Base-by-base conservation (phyloP, 169 alveolate species). In the Neospora caninum region DNA sequence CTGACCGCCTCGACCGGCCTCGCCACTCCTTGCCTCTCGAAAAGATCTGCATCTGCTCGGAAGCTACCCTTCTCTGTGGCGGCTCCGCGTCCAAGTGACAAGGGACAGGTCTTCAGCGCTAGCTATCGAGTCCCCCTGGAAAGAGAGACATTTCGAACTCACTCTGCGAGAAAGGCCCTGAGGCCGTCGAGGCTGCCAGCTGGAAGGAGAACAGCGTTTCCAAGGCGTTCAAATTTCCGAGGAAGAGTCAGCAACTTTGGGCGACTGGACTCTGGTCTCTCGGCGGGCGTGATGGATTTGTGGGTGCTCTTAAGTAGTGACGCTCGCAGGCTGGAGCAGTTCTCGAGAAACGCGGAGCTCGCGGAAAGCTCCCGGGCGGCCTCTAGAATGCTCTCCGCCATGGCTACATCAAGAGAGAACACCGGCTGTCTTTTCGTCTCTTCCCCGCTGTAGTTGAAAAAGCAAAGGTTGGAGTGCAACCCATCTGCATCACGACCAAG, bases 161-260 rank as follows among this genome's bases (percentile, higher is more conserved):
- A 78, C 87, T 39, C 45, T 31, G 42, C 87, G 31, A 39, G 45
- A 34, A 38, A 78, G 45, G 87, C 87, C 20, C 87, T 78, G 78
- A 45, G 38, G 27, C 49, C 92, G 31, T 87, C 49, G 34, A 45
- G 80, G 9, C 73, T 58, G 49, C 92, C 92, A 22, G 73, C 31
- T 25, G 80, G 86, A 20, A 54, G 69, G n/a, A 88, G 69, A 22
- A 67, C 34, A 20, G 64, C 86, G 70, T 41, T 83, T 41, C 93
- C 93, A 10, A 54, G 41, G 0, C 93, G 34, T 67, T 88, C 93
- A 31, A 22, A 54, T 38, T 88, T 88, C 58, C 78, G 87, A 78
- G 87, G 87, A 78, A 78, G 87, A 22, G 42, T 0, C 53, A 9
- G 87, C 87, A 20, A 20, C 29, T 64, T 29, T 27, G 36, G 4